These are phyloP conservation scores for Myxozyma udenii DNA, from an alignment of 805 yeast species.

Conservation along the genomic window DNA sequence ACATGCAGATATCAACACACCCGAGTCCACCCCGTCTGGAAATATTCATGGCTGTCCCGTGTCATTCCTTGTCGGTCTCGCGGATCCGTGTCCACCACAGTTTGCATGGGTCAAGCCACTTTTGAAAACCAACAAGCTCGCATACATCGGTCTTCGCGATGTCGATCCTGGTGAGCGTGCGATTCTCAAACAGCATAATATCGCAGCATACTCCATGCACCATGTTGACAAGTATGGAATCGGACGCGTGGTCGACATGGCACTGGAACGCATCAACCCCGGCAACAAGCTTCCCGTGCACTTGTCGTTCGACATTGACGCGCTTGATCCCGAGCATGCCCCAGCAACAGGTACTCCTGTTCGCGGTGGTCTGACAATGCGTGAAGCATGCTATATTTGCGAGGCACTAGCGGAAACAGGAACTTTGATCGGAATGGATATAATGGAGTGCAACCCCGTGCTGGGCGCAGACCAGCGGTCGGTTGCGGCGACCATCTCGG, in stretches of 20 bases:
- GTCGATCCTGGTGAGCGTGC: conserved; percentile 82
- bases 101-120: conserved; percentile 76
- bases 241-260: conserved; percentile 87
- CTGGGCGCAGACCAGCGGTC: conserved; percentile 75
- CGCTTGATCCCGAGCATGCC: conserved; percentile 88
- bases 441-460: conserved; percentile 90
- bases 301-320: conserved; percentile 92
- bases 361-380: conserved; percentile 87
- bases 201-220: conserved; percentile 89
- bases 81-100: conserved; percentile 61
- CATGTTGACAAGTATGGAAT: conserved; percentile 94
- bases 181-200: conserved; percentile 65
- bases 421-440: conserved; percentile 79
- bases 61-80: conserved; percentile 78
- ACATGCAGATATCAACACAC: conserved; percentile 94
- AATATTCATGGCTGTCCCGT: conserved; percentile 97
- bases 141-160: conserved; percentile 92
- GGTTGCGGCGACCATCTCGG: conserved; percentile 77
- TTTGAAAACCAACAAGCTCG: conserved; percentile 67
- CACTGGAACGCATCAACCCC: conserved; percentile 74
- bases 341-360: conserved; percentile 99
- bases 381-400: conserved; percentile 90
- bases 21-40: conserved; percentile 77
- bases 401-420: conserved; percentile 92
- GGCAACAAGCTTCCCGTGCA: conserved; percentile 72